Base-by-base conservation (phyloP, 1,139 yeast species). In the Lodderomyces oxycetoniae region DNA sequence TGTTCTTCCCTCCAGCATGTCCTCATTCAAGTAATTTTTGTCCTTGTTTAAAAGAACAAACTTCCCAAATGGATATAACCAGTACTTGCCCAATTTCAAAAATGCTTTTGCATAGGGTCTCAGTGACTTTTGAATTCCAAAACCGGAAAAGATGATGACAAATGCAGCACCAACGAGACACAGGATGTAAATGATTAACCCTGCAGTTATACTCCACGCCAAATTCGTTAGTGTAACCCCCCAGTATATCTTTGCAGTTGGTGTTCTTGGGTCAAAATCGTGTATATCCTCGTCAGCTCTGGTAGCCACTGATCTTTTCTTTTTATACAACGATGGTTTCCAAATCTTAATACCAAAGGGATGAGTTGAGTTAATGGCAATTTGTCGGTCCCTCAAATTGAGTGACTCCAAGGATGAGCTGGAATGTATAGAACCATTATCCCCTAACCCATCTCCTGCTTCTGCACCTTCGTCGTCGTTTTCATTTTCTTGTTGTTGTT, bases 261-360 rank as follows among this genome's bases (percentile, higher is more conserved):
- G 64, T 37, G 64, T 61, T 5, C 81, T 77, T 4, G 85, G 75
- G 36, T 57, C 64, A 31, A 64, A 69, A 42, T 86, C 89, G 56
- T 89, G 97, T 45, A 91, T 86, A 64, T 91, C 99, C 43, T 85
- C 87, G 39, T 87, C 95, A 1, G 97, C 97, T 38, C 88, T 79
- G 23, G 80, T 70, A 45, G 94, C 94, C 24, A 91, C 97, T 1
- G 96, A 86, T 49, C 99, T 77, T 42, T 76, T 75, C 57, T 91
- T 91, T 54, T 93, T 91, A 59, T 91, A 91, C 40, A 91, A 69
- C 2, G 98, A 96, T 1, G 98, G 98, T 53, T 91, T 91, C 98
- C 98, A 91, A 48, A 91, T 86, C 56, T 95, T 83, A 35, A 91
- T 88, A 70, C 98, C 98, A 53, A 91, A 91, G 0, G 98, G 98